These are phyloP conservation scores for Picocystis salinarum DNA, from an alignment of 139 green algal species.

Conservation along the genomic window DNA sequence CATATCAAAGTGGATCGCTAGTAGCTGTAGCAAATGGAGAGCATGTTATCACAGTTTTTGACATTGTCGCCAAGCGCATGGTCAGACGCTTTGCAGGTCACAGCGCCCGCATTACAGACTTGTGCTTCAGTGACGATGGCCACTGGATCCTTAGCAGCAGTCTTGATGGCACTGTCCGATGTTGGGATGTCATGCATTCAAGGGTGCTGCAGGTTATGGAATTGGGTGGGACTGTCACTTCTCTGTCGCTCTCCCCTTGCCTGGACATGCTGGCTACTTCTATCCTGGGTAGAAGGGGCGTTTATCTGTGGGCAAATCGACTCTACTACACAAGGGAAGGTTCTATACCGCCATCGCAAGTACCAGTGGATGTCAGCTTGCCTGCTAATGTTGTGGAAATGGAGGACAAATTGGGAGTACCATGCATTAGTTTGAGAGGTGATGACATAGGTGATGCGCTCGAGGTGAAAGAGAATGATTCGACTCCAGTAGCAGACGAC, in stretches of 20 bases:
- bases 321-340: no score
- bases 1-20: slow-evolving; percentile 17
- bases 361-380: neutral
- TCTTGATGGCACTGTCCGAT: no score
- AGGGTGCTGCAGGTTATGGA: slow-evolving; percentile 36
- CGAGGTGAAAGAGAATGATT: neutral
- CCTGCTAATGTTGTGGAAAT: neutral
- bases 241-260: slow-evolving; percentile 30
- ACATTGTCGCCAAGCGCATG: slow-evolving; percentile 23
- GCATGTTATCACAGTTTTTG: slow-evolving; percentile 31
- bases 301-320: slow-evolving; percentile 90
- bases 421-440: no score
- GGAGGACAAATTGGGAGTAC: no score
- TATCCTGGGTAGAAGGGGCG: slow-evolving; percentile 57
- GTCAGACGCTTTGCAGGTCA: slow-evolving; percentile 71
- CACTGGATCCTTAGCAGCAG: no score
- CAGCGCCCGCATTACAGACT: slow-evolving; percentile 49
- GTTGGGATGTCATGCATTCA: neutral
- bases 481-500: slow-evolving; percentile 16
- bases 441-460: slow-evolving; percentile 10
- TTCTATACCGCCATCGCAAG: no score
- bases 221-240: slow-evolving; percentile 48
- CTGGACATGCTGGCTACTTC: slow-evolving; percentile 83
- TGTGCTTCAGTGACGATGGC: slow-evolving; percentile 49
- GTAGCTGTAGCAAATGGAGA: slow-evolving; percentile 38